Conservation (phyloP, 345 rosid species). For the Carallia pectinifolia region DNA sequence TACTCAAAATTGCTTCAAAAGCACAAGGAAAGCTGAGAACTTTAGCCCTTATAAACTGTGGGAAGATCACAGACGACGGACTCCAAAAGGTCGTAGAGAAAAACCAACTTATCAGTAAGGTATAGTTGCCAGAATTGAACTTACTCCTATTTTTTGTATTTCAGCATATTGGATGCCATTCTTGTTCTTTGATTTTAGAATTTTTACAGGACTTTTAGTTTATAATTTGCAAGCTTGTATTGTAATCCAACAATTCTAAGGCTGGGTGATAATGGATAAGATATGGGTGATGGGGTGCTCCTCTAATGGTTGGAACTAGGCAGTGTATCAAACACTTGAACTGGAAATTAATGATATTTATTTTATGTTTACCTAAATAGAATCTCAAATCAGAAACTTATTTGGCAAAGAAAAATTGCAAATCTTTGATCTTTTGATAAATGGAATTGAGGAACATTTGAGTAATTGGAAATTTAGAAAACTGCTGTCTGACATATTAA, state of each 20-base stretch:
- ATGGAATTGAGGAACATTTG: too few relatives aligned
- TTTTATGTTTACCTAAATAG: too few relatives aligned
- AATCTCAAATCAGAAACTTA: too few relatives aligned
- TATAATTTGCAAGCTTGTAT: not conserved
- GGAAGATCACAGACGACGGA: constrained; percentile 55
- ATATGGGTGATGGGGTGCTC: not conserved
- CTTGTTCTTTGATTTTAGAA: not conserved
- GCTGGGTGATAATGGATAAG: constrained; percentile 1
- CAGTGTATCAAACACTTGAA: too few relatives aligned
- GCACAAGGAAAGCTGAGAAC: constrained; percentile 51
- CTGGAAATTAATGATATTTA: too few relatives aligned
- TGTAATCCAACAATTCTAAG: not conserved
- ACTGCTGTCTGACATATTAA: too few relatives aligned
- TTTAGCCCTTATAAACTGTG: constrained; percentile 46
- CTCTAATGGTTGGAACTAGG: not conserved
- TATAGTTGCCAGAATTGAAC: constrained; percentile 10
- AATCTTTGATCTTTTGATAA: too few relatives aligned
- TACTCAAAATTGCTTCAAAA: constrained; percentile 42
- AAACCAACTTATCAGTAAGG: constrained; percentile 67
- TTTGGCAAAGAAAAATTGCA: too few relatives aligned
- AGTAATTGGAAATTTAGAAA: too few relatives aligned
- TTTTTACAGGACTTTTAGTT: not conserved
- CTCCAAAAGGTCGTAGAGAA: constrained; percentile 44
- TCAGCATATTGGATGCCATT: not conserved
- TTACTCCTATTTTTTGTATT: not conserved